Percentiles rank a stretch among this genome's conserved stretches.
phyloP scores from a whole-genome alignment of 345 rosid genomes.

The Luvunga scandens region DNA sequence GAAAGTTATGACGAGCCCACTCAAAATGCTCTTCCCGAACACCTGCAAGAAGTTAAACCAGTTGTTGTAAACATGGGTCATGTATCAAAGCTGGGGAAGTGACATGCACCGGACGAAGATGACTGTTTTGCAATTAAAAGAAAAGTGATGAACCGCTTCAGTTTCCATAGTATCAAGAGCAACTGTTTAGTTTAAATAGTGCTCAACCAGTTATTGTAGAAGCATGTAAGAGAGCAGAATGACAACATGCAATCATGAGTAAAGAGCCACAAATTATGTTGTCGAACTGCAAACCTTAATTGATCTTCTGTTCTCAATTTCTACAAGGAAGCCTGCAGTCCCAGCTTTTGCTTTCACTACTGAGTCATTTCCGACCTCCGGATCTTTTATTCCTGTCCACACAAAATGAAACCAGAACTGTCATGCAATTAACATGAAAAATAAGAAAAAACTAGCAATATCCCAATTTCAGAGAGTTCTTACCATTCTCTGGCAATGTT shows the following conservation, averaged over 20 bases:
- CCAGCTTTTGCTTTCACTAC: conserved; percentile 43
- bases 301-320: conserved; percentile 64
- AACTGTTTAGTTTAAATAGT: background rate
- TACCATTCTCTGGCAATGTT: conserved; percentile 30
- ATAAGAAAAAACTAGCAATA: background rate
- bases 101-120: background rate
- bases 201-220: background rate
- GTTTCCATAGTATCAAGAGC: background rate
- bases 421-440: no score
- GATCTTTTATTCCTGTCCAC: conserved; percentile 31
- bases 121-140: background rate
- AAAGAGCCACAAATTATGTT: background rate
- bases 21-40: conserved; percentile 58
- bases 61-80: background rate
- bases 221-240: background rate
- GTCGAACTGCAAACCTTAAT: conserved; percentile 57
- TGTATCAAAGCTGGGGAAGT: background rate
- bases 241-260: background rate
- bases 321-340: conserved; percentile 54
- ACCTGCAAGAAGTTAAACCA: conserved; percentile 38
- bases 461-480: background rate
- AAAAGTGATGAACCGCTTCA: background rate
- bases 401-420: background rate
- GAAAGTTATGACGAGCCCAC: conserved; percentile 60
- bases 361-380: conserved; percentile 28